Percentiles rank a stretch among this genome's conserved stretches.
Conservation (phyloP, 495 filamentous ascomycete genomes). For the Talaromyces nanjingensis region DNA sequence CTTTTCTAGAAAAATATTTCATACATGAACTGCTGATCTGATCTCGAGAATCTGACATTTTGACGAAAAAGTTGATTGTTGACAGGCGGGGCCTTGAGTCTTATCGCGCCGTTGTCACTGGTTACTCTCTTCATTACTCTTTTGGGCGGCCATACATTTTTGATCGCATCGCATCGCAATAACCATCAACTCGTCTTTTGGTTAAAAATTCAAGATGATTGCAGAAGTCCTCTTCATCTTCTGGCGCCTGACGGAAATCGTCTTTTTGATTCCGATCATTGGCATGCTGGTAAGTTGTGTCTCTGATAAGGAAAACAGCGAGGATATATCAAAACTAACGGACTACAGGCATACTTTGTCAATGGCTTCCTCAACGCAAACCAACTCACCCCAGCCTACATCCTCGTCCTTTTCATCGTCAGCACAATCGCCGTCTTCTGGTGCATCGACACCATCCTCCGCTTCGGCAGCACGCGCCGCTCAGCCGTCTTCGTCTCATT, state of each 20-base stretch:
- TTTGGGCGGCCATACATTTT: neutral
- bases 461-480: slow-evolving; percentile 62
- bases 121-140: neutral
- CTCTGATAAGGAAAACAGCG: too few relatives aligned
- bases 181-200: neutral
- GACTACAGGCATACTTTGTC: slow-evolving; percentile 63
- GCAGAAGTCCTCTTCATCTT: slow-evolving; percentile 77
- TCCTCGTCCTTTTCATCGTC: slow-evolving; percentile 88
- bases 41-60: neutral
- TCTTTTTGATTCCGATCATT: slow-evolving; percentile 79
- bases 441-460: slow-evolving; percentile 74
- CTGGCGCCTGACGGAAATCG: slow-evolving; percentile 74
- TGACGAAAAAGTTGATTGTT: neutral
- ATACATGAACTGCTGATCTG: neutral
- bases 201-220: slow-evolving; percentile 48
- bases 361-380: slow-evolving; percentile 63
- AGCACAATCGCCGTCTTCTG: slow-evolving; percentile 73
- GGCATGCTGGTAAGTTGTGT: slow-evolving; percentile 62
- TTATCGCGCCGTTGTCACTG: slow-evolving; percentile 7
- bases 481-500: slow-evolving; percentile 71
- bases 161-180: neutral
- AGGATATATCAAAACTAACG: neutral
- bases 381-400: slow-evolving; percentile 66
- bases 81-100: neutral
- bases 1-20: neutral